Conservation (phyloP, 257 asterid genomes). For the Solanum verrucosum region DNA sequence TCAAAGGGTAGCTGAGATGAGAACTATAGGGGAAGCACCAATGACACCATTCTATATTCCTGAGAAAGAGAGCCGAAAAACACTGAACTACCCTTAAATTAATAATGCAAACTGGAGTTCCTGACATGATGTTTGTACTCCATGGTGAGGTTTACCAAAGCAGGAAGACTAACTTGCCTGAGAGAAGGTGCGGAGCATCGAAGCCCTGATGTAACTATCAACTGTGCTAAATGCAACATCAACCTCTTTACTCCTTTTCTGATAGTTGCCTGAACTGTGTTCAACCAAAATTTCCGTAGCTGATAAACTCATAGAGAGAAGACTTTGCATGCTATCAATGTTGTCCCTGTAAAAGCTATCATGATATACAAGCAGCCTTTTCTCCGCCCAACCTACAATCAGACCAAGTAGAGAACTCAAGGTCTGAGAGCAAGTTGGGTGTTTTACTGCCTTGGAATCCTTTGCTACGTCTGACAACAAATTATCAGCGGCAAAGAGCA, state of each 20-base stretch:
- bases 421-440: constrained; percentile 44
- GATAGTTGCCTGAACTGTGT: constrained; percentile 27
- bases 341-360: constrained; percentile 60
- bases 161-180: constrained; percentile 56
- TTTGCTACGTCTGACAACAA: constrained; percentile 57
- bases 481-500: constrained; percentile 56
- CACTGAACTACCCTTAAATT: not conserved
- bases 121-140: not conserved
- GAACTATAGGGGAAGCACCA: not conserved
- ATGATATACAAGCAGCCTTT: constrained; percentile 57
- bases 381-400: constrained; percentile 65
- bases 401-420: constrained; percentile 30
- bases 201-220: constrained; percentile 76
- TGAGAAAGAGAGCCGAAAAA: not conserved
- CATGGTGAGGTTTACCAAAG: not conserved
- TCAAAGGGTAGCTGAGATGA: not conserved
- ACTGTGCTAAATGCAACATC: constrained; percentile 43
- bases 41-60: not conserved
- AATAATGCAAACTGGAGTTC: not conserved
- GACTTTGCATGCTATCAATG: constrained; percentile 52
- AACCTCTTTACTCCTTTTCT: constrained; percentile 32
- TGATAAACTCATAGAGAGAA: constrained; percentile 47
- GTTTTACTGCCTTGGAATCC: constrained; percentile 33
- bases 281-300: constrained; percentile 50
- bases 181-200: constrained; percentile 46